Base-by-base conservation (phyloP, 306 rosid species). In the Glycine tomentella region DNA sequence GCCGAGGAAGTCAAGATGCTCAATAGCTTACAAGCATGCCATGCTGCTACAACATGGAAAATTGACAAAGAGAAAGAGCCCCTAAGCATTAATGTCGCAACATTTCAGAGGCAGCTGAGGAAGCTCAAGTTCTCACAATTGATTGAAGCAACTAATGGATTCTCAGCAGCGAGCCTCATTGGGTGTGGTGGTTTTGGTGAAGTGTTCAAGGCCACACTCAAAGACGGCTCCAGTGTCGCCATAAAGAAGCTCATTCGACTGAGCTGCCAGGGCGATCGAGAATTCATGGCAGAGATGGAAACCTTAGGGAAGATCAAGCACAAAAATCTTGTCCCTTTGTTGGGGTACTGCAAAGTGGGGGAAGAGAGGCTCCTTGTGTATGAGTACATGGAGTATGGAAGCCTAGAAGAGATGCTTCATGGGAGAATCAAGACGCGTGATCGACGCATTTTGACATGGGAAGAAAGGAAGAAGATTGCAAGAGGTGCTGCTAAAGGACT, bases 201-300 rank as follows among this genome's bases (percentile, higher is more conserved):
- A 84, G 98, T 95, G 78, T 95, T 95, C 88, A 91, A 90, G 85
- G 98, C 98, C 36, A 95, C 97, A 4, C 83, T 95, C 67, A 91
- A 89, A 82, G 98, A 95, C 16, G 98, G 98, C 2, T 87, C 98
- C 1, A 87, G 91, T 69, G 98, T 95, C 42, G 98, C 98, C n/a
- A 95, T 95, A 63, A 95, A 95, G 90, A 95, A 95, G 87, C 94
- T 95, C 52, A 92, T 95, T 66, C 79, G 97, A 67, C 69, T 95
- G 46, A 95, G 98, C 83, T 92, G 97, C 82, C 98, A 95, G 74
- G 98, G 98, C 9, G 98, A 95, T 81, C 80, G 98, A 4, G 98
- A 95, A 79, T 95, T 95, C 95, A 91, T 90, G 92, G 98, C 98
- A 1, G 98, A 95, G 87, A 95, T 95, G 98, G 98, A 95, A 87